Evolutionary conservation across 352 stramenopile genomes (phyloP), one percentile per base, ranked within the genome.

Genomic region (Thalassiosira livingstoniorum): DNA sequence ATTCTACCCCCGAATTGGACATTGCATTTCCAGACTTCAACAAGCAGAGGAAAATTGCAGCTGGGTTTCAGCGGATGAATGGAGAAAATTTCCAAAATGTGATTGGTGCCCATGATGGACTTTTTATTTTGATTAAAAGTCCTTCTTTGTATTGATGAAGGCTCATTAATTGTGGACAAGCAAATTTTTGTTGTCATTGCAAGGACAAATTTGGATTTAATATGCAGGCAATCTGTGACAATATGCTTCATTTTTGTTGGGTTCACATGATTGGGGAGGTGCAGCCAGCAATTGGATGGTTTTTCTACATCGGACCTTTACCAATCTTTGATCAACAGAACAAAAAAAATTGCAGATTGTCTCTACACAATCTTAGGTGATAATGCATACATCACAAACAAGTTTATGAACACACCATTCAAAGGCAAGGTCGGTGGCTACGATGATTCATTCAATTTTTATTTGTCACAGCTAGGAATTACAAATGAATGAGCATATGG

Each of bases 181-280:
- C 37, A 15, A 68, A 55, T 25, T 84, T 78, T 35, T 34, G 31
- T 32, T 84, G 63, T 42, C 10, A 73, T 27, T 25, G 68, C 2
- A 79, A 84, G 64, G 43, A 79, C 18, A 84, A 84, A 60, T 79
- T 63, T 68, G 75, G 77, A 32, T 13, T 75, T 15, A 77, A 77
- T 69, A 53, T 70, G 10, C 57, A 73, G 54, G 72, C 54, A 2
- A 58, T 61, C 23, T 70, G 57, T 37, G 61, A 80, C 57, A 23
- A 74, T n/a, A 63, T 18, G 32, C 34, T 53, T 1, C 73, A 84
- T 42, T 43, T 74, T 37, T 1, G 7, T 29, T 74, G 65, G 65
- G 54, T 25, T 31, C 31, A 51, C 2, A 74, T 74, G 32, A 62
- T 11, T 63, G n/a, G 31, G 31, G 42, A 37, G 68, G 51, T 35